Evolutionary conservation across 2,329 filamentous ascomycete species (phyloP).

Genomic region (Lomentospora prolificans): DNA sequence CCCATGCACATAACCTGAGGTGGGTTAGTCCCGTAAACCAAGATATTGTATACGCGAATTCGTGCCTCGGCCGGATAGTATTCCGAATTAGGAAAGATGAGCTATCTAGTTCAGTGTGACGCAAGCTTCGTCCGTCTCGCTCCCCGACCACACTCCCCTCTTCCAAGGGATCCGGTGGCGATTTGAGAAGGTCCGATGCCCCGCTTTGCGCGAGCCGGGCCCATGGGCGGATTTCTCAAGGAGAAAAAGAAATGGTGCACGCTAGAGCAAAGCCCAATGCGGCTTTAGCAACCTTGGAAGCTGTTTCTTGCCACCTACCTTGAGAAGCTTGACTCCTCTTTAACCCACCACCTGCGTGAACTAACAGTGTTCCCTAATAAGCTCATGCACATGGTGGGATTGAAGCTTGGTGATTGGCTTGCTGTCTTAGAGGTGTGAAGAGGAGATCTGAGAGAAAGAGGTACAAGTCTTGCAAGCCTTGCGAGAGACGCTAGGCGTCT

Average conservation of each 20-base stretch:
- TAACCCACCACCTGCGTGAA: neutral
- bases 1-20: neutral
- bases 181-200: neutral
- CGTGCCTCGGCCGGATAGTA: neutral
- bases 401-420: slow-evolving; percentile 5
- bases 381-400: slow-evolving; percentile 9
- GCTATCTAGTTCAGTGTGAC: neutral
- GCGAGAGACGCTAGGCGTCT: neutral
- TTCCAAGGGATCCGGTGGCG: neutral
- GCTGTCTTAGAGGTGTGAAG: neutral
- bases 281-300: too few relatives aligned
- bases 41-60: too few relatives aligned
- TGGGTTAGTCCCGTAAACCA: too few relatives aligned
- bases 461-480: neutral
- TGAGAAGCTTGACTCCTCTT: neutral
- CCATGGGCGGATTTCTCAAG: too few relatives aligned
- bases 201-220: too few relatives aligned
- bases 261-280: too few relatives aligned
- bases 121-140: neutral
- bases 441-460: neutral
- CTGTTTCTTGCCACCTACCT: too few relatives aligned
- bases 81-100: neutral
- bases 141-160: neutral
- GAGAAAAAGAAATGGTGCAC: too few relatives aligned
- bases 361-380: slow-evolving; percentile 1